Percentiles rank a stretch among this genome's conserved stretches.
These are phyloP conservation scores for Didymella arachidicola DNA, from an alignment of 2,329 filamentous ascomycete species.

Conservation along the genomic window DNA sequence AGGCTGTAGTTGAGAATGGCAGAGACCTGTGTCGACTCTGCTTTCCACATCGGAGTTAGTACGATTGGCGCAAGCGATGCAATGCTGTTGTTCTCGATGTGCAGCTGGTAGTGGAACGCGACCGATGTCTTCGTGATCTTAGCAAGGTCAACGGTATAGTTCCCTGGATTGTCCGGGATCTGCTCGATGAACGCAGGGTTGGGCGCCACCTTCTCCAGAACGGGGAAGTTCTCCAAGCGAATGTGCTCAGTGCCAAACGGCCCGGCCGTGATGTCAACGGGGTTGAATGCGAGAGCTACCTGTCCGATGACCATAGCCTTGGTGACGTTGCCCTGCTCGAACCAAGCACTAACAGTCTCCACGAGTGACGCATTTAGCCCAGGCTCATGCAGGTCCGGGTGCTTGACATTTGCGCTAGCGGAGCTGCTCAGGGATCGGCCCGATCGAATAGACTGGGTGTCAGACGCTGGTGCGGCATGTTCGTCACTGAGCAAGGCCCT, in stretches of 20 bases:
- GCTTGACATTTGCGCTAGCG: conserved; percentile 68
- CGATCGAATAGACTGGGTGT: conserved; percentile 91
- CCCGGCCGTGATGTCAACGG: conserved; percentile 55
- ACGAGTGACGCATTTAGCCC: conserved; percentile 90
- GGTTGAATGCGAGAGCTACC: conserved; percentile 84
- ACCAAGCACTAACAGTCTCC: conserved; percentile 86
- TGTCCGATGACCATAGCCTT: conserved; percentile 83
- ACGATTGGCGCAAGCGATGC: conserved; percentile 73
- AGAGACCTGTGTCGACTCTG: conserved; percentile 84
- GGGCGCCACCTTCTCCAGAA: conserved; percentile 90
- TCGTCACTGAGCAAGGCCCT: conserved; percentile 55
- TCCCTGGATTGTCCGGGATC: conserved; percentile 71
- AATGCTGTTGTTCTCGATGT: conserved; percentile 66
- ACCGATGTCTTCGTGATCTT: conserved; percentile 76
- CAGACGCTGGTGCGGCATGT: conserved; percentile 68
- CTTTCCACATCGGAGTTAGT: conserved; percentile 80
- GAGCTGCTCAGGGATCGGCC: conserved; percentile 78
- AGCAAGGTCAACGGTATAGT: conserved; percentile 78
- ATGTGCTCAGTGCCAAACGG: conserved; percentile 67
- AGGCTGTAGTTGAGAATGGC: conserved; percentile 84
- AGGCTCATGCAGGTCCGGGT: conserved; percentile 80
- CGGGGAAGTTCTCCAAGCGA: conserved; percentile 84
- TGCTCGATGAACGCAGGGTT: conserved; percentile 91
- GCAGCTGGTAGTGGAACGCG: conserved; percentile 92
- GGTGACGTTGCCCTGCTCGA: conserved; percentile 75